Evolutionary conservation across 2,329 filamentous ascomycete genomes (phyloP), one percentile per base, ranked within the genome.

Genomic region (Fusarium zealandicum): DNA sequence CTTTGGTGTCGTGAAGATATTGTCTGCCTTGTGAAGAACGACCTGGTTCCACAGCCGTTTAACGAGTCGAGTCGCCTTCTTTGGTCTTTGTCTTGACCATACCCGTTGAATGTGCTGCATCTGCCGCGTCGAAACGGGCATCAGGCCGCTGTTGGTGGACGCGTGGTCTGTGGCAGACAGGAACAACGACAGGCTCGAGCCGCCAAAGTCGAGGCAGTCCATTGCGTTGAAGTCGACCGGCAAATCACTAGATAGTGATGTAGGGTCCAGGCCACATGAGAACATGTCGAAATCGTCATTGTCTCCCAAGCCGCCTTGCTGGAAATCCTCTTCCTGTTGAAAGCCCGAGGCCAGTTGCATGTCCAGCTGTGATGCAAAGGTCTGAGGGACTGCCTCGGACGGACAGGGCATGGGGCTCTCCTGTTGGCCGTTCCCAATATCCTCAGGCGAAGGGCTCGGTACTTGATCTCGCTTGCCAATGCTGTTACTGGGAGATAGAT

Each of bases 21-120:
- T 52, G n/a, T 55, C 52, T 6, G 48, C 41, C 9, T 55, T 25
- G 16, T 55, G 48, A 9, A 46, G 16, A 4, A 46, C 13, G 0
- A 42, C 48, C 8, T 25, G 17, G 10, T 12, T 17, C 48, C 52
- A 51, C 3, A 55, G 7, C 4, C 32, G 18, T 7, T 9, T 17
- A 5, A 27, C 45, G 14, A 46, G 25, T 16, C 16, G 35, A 5
- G 14, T 1, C 1, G 36, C 28, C 1, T 37, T 8, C 12, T 52
- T 55, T 5, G 52, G 52, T 6, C 25, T 35, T 27, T 55, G 52
- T 3, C 41, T 52, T 3, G 48, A 52, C 52, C 52, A 55, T 7
- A 46, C 17, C 3, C 18, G 52, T 11, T 38, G 40, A 2, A 54
- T n/a, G 5, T 6, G 36, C 30, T 51, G 40, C 36, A 46, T 40